These are phyloP conservation scores for Hibiscus tridactylites DNA, from an alignment of 345 rosid species.

Conservation along the genomic window DNA sequence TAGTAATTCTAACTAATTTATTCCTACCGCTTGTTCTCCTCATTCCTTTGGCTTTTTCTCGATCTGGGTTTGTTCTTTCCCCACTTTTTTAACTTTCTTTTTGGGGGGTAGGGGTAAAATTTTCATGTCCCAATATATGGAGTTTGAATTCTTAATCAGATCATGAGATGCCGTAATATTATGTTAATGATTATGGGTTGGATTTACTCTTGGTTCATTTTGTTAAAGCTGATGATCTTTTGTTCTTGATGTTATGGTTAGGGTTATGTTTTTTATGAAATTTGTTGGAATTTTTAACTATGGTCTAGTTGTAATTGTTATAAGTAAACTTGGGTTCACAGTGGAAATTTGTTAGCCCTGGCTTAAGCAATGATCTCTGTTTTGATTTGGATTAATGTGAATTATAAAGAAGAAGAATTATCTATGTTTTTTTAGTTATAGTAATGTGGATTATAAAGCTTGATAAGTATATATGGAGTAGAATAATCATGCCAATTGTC, in stretches of 20 bases:
- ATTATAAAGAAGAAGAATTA: not conserved
- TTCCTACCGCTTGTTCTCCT: not conserved
- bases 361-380: not conserved
- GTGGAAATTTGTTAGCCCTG: not conserved
- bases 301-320: not conserved
- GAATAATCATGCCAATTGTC: not conserved
- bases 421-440: not conserved
- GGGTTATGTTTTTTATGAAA: not conserved
- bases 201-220: not conserved
- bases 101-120: not conserved
- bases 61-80: not conserved
- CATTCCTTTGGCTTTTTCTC: not conserved
- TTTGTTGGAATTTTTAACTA: not conserved
- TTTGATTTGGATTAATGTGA: not conserved
- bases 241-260: not conserved
- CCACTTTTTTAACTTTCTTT: not conserved
- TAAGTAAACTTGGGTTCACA: not conserved
- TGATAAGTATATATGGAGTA: not conserved
- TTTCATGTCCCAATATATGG: not conserved
- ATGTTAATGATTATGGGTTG: not conserved
- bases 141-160: not conserved
- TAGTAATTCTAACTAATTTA: not conserved
- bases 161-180: not conserved
- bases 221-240: not conserved
- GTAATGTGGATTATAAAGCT: not conserved